These are phyloP conservation scores for Pseudonectria buxi DNA, from an alignment of 2,329 filamentous ascomycete species.

Conservation along the genomic window DNA sequence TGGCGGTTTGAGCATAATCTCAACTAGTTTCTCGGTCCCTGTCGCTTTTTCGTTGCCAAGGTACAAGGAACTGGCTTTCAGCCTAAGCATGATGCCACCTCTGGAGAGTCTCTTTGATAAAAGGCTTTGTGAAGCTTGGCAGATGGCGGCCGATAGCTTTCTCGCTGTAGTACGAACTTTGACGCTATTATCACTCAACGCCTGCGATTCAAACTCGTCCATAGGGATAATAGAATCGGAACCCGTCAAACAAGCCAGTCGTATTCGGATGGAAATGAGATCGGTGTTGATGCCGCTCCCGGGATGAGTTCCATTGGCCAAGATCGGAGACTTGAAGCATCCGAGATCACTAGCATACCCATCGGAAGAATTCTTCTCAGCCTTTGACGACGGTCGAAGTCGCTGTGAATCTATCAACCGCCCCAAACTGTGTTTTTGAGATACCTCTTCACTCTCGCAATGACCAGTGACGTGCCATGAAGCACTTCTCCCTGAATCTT, in stretches of 20 bases:
- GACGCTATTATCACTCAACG: slow-evolving; percentile 8
- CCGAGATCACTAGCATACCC: too few relatives aligned
- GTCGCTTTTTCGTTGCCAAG: background rate
- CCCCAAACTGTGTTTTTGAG: too few relatives aligned
- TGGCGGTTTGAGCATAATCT: too few relatives aligned
- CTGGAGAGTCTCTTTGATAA: background rate
- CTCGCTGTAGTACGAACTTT: slow-evolving; percentile 6
- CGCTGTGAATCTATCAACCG: too few relatives aligned
- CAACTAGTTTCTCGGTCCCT: too few relatives aligned
- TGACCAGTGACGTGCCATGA: too few relatives aligned
- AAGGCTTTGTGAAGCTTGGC: slow-evolving; percentile 1
- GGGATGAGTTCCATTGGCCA: too few relatives aligned
- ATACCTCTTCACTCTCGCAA: too few relatives aligned
- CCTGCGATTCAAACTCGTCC: background rate
- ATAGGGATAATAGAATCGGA: background rate
- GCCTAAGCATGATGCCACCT: background rate
- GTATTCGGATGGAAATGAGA: slow-evolving; percentile 2
- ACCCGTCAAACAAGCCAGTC: slow-evolving; percentile 7
- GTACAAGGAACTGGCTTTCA: background rate
- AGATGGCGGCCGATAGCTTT: slow-evolving; percentile 3
- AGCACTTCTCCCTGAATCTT: background rate
- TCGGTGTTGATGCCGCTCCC: background rate
- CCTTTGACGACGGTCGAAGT: too few relatives aligned
- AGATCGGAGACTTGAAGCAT: too few relatives aligned
- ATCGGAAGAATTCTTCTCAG: too few relatives aligned